Evolutionary conservation across 2,329 filamentous ascomycete species (phyloP).

Genomic region (Clonostachys solani): DNA sequence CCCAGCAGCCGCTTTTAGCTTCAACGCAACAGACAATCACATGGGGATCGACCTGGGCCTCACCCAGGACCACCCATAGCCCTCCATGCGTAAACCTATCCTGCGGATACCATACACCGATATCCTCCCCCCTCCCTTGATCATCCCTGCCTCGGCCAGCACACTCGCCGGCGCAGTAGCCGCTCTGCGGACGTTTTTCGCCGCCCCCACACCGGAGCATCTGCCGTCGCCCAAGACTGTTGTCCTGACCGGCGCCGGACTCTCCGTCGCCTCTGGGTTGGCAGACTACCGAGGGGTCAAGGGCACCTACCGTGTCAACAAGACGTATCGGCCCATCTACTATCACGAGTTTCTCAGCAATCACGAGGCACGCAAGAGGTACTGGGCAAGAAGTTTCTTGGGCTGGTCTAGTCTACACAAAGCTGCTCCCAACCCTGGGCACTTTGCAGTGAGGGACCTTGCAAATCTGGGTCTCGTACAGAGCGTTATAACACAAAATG

Average conservation of each 20-base stretch:
- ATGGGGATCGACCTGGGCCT: too few relatives aligned
- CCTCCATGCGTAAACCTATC: conserved; percentile 61
- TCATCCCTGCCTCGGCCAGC: conserved; percentile 69
- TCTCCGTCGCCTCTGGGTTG: conserved; percentile 88
- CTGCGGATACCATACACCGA: conserved; percentile 91
- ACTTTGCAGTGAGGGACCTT: conserved; percentile 72
- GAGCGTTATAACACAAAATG: conserved; percentile 88
- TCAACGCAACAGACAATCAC: too few relatives aligned
- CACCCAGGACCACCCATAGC: neutral
- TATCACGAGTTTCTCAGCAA: conserved; percentile 80
- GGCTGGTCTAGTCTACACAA: conserved; percentile 82
- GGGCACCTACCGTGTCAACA: conserved; percentile 91
- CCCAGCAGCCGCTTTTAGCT: too few relatives aligned
- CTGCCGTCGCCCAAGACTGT: conserved; percentile 39
- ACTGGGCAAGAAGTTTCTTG: conserved; percentile 93
- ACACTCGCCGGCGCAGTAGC: conserved; percentile 69
- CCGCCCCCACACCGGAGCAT: conserved; percentile 46
- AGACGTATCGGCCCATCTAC: conserved; percentile 86
- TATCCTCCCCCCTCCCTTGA: conserved; percentile 68
- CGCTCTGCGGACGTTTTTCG: conserved; percentile 74
- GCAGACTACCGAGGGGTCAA: conserved; percentile 88
- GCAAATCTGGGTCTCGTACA: conserved; percentile 68
- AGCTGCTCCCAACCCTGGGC: conserved; percentile 75
- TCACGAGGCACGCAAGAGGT: conserved; percentile 84
- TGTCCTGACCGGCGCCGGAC: conserved; percentile 74